Evolutionary conservation across 192 early-diverging fungal species (phyloP).

Genomic region (Bifiguratus adelaidae): DNA sequence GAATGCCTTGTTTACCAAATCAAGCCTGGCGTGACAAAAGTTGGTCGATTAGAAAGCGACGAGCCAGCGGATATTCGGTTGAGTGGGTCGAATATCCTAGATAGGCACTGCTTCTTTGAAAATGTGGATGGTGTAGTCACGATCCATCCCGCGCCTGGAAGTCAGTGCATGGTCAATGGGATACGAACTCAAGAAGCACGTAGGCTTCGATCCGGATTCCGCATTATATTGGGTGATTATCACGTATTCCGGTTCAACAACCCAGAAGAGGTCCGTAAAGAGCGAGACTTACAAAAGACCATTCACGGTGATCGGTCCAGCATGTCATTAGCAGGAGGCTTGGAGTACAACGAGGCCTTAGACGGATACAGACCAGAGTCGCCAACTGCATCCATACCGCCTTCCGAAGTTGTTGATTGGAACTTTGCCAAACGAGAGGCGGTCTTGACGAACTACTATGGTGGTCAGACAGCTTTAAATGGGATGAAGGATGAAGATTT

Average conservation of each 20-base stretch:
- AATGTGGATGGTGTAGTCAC: conserved; percentile 47
- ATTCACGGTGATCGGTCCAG: conserved; percentile 4
- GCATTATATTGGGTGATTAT: conserved; percentile 69
- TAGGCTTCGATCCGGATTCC: conserved; percentile 56
- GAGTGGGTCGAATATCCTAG: conserved; percentile 28
- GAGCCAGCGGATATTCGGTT: conserved; percentile 31
- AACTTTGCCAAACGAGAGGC: conserved; percentile 65
- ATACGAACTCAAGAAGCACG: conserved; percentile 43
- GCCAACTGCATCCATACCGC: conserved; percentile 23
- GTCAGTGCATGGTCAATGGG: conserved; percentile 72
- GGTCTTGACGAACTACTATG: conserved; percentile 36
- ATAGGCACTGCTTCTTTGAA: conserved; percentile 55
- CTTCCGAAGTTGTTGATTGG: conserved; percentile 58
- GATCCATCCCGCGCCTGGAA: conserved; percentile 42
- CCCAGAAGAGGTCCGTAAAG: conserved; percentile 66
- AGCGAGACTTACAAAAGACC: conserved; percentile 31
- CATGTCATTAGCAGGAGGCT: too few relatives aligned
- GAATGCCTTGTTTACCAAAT: conserved; percentile 73
- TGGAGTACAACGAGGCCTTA: conserved; percentile 14
- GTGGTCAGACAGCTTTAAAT: conserved; percentile 26
- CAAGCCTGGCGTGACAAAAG: conserved; percentile 47
- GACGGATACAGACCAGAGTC: conserved; percentile 15
- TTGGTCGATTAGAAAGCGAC: conserved; percentile 29
- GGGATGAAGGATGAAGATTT: conserved; percentile 45
- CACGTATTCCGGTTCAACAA: conserved; percentile 83